These are phyloP conservation scores for Senna tora DNA, from an alignment of 306 rosid genomes.

Conservation along the genomic window DNA sequence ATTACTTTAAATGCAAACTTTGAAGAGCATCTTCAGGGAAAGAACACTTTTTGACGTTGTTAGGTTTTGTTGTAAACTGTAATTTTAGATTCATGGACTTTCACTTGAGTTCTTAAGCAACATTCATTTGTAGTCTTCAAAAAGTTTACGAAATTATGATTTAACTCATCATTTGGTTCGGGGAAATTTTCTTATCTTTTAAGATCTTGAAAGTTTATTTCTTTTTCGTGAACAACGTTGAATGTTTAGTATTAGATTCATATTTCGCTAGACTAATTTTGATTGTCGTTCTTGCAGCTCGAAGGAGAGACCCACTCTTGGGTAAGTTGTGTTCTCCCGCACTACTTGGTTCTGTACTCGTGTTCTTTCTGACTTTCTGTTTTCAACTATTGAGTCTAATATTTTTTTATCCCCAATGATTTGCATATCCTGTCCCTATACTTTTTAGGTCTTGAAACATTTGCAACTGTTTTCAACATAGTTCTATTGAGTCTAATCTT, in stretches of 20 bases:
- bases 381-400: not conserved
- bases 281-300: constrained; percentile 57
- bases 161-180: not conserved
- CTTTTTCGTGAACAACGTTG: not conserved
- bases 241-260: not conserved
- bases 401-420: not conserved
- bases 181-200: not conserved
- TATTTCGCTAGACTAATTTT: constrained; percentile 8
- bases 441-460: too few species aligned
- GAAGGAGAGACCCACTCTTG: constrained; percentile 96
- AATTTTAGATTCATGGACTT: not conserved
- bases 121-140: not conserved
- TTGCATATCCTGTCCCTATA: not conserved
- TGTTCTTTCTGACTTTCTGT: not conserved
- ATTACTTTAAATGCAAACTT: not conserved
- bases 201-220: not conserved
- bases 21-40: not conserved
- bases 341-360: not conserved
- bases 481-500: not conserved
- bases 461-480: not conserved
- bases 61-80: not conserved
- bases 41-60: not conserved
- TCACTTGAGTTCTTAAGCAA: not conserved
- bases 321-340: constrained; percentile 48
- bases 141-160: not conserved